Conservation (phyloP, 768 basidiomycete genomes). For the Mycena latifolia region DNA sequence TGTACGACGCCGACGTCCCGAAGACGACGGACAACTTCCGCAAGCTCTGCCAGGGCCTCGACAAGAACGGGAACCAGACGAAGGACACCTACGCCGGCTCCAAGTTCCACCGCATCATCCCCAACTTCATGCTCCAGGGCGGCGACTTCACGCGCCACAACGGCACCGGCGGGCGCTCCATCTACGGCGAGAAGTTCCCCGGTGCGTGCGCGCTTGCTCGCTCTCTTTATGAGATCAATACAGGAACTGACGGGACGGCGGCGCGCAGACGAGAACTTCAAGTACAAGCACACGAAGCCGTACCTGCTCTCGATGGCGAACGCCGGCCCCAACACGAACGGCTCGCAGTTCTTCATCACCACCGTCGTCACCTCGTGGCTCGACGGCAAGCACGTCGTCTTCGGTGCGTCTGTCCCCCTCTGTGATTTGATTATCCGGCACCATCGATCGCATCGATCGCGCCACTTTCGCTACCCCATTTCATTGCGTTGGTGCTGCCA, state of each 20-base stretch:
- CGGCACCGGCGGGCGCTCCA: conserved; percentile 87
- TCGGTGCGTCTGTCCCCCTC: neutral
- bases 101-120: conserved; percentile 81
- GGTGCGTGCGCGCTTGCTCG: too few relatives aligned
- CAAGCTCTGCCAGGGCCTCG: conserved; percentile 63
- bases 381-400: too few relatives aligned
- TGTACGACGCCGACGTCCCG: conserved; percentile 88
- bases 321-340: conserved; percentile 85
- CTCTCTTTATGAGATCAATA: too few relatives aligned
- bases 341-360: conserved; percentile 89
- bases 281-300: conserved; percentile 69
- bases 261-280: conserved; percentile 71
- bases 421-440: too few relatives aligned
- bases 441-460: too few relatives aligned
- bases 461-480: too few relatives aligned
- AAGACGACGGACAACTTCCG: too few relatives aligned
- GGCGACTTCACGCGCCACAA: conserved; percentile 86
- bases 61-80: conserved; percentile 35
- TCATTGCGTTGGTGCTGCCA: too few relatives aligned
- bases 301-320: conserved; percentile 90
- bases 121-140: conserved; percentile 89
- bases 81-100: conserved; percentile 69
- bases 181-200: conserved; percentile 85
- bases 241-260: too few relatives aligned
- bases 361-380: conserved; percentile 80